These are phyloP conservation scores for Babesia ovata DNA, from an alignment of 169 alveolate genomes.

Conservation along the genomic window DNA sequence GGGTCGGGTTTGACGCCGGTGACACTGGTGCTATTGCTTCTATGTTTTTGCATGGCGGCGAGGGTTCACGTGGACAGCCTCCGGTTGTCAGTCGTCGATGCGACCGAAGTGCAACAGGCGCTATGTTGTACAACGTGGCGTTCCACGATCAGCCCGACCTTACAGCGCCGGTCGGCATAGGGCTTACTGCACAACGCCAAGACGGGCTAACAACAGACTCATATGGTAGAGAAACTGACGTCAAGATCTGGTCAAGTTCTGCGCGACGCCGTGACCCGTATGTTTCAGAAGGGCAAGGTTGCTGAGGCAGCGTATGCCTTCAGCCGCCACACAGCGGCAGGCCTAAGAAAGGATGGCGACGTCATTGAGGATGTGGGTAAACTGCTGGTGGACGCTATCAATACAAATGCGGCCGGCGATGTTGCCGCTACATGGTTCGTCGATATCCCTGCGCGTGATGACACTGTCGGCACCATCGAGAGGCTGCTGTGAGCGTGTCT, in stretches of 20 bases:
- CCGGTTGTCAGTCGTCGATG: constrained; percentile 12
- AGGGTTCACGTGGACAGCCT: constrained; percentile 17
- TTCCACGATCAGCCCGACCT: constrained; percentile 26
- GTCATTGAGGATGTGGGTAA: constrained; percentile 39
- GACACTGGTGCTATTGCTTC: not conserved
- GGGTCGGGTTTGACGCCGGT: not conserved
- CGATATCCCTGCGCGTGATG: constrained; percentile 32
- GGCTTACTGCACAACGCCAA: no score
- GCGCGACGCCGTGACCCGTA: not conserved
- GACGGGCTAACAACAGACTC: not conserved
- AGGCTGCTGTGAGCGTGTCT: constrained; percentile 16
- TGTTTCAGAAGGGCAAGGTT: constrained; percentile 13
- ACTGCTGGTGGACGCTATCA: constrained; percentile 36
- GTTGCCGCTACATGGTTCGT: constrained; percentile 58
- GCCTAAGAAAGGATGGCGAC: constrained; percentile 33
- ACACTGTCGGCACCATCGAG: constrained; percentile 19
- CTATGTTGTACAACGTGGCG: constrained; percentile 10
- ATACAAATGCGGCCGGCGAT: constrained; percentile 44
- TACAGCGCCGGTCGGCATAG: not conserved
- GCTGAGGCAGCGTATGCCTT: not conserved
- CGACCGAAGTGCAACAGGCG: constrained; percentile 32
- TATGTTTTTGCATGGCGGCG: not conserved
- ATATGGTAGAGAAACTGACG: constrained; percentile 9
- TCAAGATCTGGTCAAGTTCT: not conserved
- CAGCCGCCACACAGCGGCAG: not conserved